phyloP scores from a whole-genome alignment of 2,329 filamentous ascomycete genomes.

The Cercospora sesami region DNA sequence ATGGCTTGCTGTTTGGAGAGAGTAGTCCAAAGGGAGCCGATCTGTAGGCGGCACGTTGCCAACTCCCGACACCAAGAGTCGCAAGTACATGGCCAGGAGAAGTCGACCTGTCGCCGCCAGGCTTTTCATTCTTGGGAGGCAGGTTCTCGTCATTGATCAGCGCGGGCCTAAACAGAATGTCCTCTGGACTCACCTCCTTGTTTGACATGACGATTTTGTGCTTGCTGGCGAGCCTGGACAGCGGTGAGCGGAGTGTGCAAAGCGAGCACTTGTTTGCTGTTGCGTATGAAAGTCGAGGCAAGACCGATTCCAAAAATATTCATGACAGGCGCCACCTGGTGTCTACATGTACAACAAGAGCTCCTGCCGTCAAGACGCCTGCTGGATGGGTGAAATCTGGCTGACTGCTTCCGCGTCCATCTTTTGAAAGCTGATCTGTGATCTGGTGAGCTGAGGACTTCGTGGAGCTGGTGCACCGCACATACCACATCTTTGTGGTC shows the following conservation, averaged over 20 bases:
- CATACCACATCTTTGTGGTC: constrained; percentile 71
- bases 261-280: neutral
- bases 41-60: constrained; percentile 25
- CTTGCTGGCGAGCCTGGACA: neutral
- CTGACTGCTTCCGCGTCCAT: constrained; percentile 31
- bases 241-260: neutral
- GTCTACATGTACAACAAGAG: neutral
- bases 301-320: constrained; percentile 1
- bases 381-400: constrained; percentile 23
- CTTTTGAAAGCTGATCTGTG: constrained; percentile 37
- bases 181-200: constrained; percentile 32
- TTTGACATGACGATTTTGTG: constrained; percentile 29
- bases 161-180: neutral
- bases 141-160: constrained; percentile 28
- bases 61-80: constrained; percentile 25
- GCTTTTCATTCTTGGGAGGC: constrained; percentile 21
- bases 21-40: constrained; percentile 27
- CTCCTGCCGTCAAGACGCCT: neutral
- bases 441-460: neutral
- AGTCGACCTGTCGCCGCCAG: constrained; percentile 20
- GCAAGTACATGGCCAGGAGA: constrained; percentile 21
- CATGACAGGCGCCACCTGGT: neutral
- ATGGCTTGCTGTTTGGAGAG: constrained; percentile 36
- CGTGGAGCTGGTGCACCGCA: neutral
- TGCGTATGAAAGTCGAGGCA: neutral